phyloP scores from a whole-genome alignment of 352 stramenopile genomes.

The Globisporangium radiosum region DNA sequence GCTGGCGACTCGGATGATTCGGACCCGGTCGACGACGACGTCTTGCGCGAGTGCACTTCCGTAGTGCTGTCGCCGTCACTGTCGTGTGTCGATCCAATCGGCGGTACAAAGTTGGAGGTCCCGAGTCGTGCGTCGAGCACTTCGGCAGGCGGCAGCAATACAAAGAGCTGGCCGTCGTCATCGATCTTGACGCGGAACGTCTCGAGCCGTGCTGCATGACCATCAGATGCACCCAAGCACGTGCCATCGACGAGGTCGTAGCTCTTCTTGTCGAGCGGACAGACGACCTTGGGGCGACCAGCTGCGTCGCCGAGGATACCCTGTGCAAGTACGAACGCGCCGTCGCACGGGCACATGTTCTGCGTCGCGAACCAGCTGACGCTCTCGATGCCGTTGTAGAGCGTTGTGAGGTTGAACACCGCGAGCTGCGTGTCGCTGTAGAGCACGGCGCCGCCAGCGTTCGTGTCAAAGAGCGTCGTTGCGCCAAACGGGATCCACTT shows the following conservation, averaged over 20 bases:
- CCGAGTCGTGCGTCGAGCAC: constrained; percentile 84
- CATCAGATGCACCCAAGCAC: constrained; percentile 42
- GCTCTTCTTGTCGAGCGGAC: constrained; percentile 90
- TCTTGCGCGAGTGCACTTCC: not conserved
- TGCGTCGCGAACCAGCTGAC: constrained; percentile 89
- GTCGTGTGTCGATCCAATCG: constrained; percentile 6
- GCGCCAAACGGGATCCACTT: constrained; percentile 79
- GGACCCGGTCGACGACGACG: not conserved
- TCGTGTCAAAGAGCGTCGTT: constrained; percentile 62
- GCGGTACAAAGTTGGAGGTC: constrained; percentile 49
- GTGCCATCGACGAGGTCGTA: constrained; percentile 75
- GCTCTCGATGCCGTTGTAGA: constrained; percentile 50
- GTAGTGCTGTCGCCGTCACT: not conserved
- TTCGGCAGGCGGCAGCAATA: constrained; percentile 65
- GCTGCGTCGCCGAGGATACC: constrained; percentile 83
- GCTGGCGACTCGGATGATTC: not conserved
- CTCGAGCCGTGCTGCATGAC: constrained; percentile 66
- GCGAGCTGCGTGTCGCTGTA: constrained; percentile 89
- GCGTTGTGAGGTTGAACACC: constrained; percentile 83
- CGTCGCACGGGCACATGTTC: constrained; percentile 92
- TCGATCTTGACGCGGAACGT: constrained; percentile 82
- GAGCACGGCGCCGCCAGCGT: constrained; percentile 82
- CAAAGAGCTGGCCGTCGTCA: constrained; percentile 50
- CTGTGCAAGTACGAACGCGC: constrained; percentile 90
- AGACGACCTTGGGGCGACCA: constrained; percentile 83